Conservation (phyloP, 139 green algal genomes). For the Desmodesmus armatus region DNA sequence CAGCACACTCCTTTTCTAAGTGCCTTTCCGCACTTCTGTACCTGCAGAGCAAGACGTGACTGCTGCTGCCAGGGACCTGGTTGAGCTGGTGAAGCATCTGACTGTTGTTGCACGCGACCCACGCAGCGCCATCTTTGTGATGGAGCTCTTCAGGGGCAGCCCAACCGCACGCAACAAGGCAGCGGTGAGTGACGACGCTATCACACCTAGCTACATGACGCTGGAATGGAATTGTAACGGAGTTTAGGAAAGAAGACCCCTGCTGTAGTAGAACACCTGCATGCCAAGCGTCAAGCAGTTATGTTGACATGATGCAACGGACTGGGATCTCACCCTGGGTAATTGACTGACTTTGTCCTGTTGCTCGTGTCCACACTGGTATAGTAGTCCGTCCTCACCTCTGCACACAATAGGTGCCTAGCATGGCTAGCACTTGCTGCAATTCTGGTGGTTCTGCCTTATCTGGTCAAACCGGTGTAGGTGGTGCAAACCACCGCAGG, state of each 20-base stretch:
- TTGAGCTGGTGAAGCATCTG: slow-evolving; percentile 57
- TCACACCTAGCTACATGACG: background rate
- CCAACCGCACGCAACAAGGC: slow-evolving; percentile 30
- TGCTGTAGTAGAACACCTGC: background rate
- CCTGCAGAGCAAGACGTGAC: slow-evolving; percentile 66
- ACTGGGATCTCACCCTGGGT: background rate
- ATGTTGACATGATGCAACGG: background rate
- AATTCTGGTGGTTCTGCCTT: too few species aligned
- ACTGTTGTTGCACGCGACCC: background rate
- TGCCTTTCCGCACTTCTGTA: background rate
- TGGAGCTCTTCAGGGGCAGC: slow-evolving; percentile 48
- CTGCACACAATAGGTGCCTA: too few species aligned
- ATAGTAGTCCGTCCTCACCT: background rate
- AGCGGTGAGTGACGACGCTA: background rate
- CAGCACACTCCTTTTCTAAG: background rate
- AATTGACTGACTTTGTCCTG: background rate
- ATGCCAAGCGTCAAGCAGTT: background rate
- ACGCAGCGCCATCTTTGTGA: slow-evolving; percentile 31
- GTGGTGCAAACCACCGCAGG: too few species aligned
- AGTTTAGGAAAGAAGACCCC: background rate
- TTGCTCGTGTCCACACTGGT: background rate
- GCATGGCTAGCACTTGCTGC: too few species aligned
- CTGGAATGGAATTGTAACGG: too few species aligned
- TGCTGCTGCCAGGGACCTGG: slow-evolving; percentile 51
- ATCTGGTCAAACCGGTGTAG: too few species aligned